phyloP scores from a whole-genome alignment of 2,329 filamentous ascomycete species.

The Fusarium devonianum region DNA sequence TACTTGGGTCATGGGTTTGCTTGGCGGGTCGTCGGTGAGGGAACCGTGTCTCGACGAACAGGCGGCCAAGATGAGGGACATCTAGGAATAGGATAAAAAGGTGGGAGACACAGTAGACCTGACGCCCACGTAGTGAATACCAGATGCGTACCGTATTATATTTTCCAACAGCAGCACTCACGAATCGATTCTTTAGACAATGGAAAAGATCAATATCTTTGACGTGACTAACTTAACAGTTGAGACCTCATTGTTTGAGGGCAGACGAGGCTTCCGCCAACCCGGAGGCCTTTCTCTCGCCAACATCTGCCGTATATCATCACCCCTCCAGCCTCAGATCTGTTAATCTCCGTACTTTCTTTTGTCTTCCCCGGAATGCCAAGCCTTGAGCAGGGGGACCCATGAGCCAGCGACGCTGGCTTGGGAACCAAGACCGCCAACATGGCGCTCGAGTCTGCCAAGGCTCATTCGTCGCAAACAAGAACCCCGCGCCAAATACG shows the following conservation, averaged over 20 bases:
- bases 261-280: too few species aligned
- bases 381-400: slow-evolving; percentile 9
- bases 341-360: too few species aligned
- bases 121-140: too few species aligned
- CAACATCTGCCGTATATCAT: slow-evolving; percentile 17
- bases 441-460: neutral
- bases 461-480: slow-evolving; percentile 3
- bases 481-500: slow-evolving; percentile 29
- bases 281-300: slow-evolving; percentile 11
- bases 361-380: slow-evolving; percentile 12
- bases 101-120: neutral
- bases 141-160: too few species aligned
- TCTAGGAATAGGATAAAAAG: too few species aligned
- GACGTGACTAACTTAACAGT: too few species aligned
- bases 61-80: slow-evolving; percentile 6
- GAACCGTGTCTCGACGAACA: neutral
- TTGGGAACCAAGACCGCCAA: neutral
- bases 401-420: neutral
- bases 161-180: too few species aligned
- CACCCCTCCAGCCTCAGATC: neutral
- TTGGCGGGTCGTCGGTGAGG: slow-evolving; percentile 8
- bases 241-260: too few species aligned
- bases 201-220: too few species aligned
- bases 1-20: slow-evolving; percentile 5
- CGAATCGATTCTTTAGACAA: too few species aligned